Percentiles rank a stretch among this genome's conserved stretches.
phyloP scores from a whole-genome alignment of 2,329 filamentous ascomycete species.

The Venturia aucupariae region DNA sequence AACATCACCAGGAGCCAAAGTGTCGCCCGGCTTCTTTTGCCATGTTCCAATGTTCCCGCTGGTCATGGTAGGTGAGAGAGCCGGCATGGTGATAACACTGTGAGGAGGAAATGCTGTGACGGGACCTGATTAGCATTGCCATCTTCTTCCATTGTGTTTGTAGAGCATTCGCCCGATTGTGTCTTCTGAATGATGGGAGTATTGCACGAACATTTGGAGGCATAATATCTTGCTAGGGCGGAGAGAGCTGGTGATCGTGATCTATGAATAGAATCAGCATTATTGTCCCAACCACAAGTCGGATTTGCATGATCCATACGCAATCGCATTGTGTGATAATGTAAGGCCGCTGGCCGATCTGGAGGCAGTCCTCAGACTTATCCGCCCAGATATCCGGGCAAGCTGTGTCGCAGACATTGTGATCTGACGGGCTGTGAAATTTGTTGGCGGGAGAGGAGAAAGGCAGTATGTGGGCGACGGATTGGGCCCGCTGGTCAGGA shows the following conservation, averaged over 20 bases:
- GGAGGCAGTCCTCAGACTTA: slow-evolving; percentile 11
- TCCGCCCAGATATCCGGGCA: slow-evolving; percentile 2
- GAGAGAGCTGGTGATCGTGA: slow-evolving; percentile 44
- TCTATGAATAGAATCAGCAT: slow-evolving; percentile 19
- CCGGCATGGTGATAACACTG: slow-evolving; percentile 94
- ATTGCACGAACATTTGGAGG: slow-evolving; percentile 52
- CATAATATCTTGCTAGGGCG: slow-evolving; percentile 57
- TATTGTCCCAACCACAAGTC: background rate
- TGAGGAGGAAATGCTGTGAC: slow-evolving; percentile 82
- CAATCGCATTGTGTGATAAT: slow-evolving; percentile 8
- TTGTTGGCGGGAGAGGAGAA: slow-evolving; percentile 9
- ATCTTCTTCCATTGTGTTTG: background rate
- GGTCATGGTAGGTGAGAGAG: slow-evolving; percentile 95
- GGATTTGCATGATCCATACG: background rate
- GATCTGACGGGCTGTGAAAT: background rate
- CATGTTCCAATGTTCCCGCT: slow-evolving; percentile 91
- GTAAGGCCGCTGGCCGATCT: background rate
- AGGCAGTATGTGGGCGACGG: background rate
- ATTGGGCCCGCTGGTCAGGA: background rate
- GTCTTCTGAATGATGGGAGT: background rate
- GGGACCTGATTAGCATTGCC: slow-evolving; percentile 20
- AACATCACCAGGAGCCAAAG: slow-evolving; percentile 82
- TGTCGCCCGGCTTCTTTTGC: slow-evolving; percentile 95
- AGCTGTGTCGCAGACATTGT: slow-evolving; percentile 13
- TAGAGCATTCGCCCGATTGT: background rate